Percentiles rank a stretch among this genome's conserved stretches.
Evolutionary conservation across 108 stramenopile species (phyloP).

Genomic region (Hondaea fermentalgiana): DNA sequence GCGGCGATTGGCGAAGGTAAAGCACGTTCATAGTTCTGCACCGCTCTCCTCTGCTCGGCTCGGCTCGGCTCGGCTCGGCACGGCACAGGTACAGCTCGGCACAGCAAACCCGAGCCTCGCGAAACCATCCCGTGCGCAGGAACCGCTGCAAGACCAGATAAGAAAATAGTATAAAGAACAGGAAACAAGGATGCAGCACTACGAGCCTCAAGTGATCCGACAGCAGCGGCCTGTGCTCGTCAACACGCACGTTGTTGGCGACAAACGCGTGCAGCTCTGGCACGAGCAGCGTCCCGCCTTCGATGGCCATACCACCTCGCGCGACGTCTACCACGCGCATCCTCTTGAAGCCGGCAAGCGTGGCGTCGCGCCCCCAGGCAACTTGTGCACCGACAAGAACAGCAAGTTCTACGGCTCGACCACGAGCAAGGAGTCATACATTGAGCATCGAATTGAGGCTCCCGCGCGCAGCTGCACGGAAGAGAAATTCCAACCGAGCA

Average conservation of each 20-base stretch:
- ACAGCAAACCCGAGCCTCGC: too few relatives aligned
- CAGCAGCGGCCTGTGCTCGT: background rate
- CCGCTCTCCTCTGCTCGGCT: too few relatives aligned
- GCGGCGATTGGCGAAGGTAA: too few relatives aligned
- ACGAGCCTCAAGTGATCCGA: background rate
- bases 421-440: background rate
- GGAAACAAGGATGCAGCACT: background rate
- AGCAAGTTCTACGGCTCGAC: background rate
- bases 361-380: background rate
- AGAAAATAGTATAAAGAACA: too few relatives aligned
- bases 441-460: background rate
- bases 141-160: too few relatives aligned
- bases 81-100: too few relatives aligned
- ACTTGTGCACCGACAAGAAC: background rate
- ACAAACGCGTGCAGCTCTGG: slow-evolving; percentile 3
- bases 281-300: background rate
- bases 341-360: background rate
- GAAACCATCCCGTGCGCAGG: too few relatives aligned
- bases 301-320: background rate
- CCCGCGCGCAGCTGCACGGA: background rate
- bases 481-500: background rate
- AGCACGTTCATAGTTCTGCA: too few relatives aligned
- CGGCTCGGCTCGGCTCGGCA: too few relatives aligned
- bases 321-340: background rate
- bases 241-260: background rate